These are phyloP conservation scores for Barnettozyma sucrosica DNA, from an alignment of 805 yeast species.

Conservation along the genomic window DNA sequence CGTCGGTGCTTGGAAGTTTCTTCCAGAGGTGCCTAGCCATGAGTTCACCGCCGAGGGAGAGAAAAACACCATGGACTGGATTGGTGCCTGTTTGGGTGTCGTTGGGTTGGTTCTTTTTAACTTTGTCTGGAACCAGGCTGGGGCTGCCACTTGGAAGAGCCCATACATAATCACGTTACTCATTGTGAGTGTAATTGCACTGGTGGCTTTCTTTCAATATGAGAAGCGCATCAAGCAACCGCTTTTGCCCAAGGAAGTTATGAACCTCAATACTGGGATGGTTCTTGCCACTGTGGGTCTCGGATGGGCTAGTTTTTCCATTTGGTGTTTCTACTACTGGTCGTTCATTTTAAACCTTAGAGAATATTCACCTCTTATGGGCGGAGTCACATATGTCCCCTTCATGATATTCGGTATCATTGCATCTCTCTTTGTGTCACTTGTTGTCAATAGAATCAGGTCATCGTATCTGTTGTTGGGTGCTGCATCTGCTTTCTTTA, in stretches of 20 bases:
- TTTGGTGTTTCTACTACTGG: conserved; percentile 64
- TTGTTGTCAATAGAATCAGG: conserved; percentile 38
- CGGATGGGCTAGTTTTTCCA: conserved; percentile 79
- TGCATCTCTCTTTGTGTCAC: conserved; percentile 50
- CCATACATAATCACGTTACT: conserved; percentile 55
- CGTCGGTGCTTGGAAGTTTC: conserved; percentile 24
- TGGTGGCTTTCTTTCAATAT: conserved; percentile 41
- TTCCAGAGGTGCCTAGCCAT: conserved; percentile 29
- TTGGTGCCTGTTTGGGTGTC: conserved; percentile 54
- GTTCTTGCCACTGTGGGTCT: conserved; percentile 46
- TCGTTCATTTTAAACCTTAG: conserved; percentile 45
- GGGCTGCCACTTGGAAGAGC: conserved; percentile 59
- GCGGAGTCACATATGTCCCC: conserved; percentile 42
- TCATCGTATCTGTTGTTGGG: conserved; percentile 46
- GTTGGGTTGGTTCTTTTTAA: conserved; percentile 56
- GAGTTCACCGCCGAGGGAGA: conserved; percentile 6
- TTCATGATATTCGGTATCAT: conserved; percentile 45
- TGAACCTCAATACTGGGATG: conserved; percentile 40
- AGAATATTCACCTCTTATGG: conserved; percentile 39
- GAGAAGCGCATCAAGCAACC: conserved; percentile 47
- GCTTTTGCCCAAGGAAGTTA: conserved; percentile 44
- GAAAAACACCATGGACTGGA: conserved; percentile 37
- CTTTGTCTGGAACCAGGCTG: conserved; percentile 73
- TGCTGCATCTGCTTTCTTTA: conserved; percentile 48
- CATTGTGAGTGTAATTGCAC: conserved; percentile 39